A percentile compares a stretch with the other conserved stretches of the same genome.
Evolutionary conservation across 2,329 filamentous ascomycete species (phyloP).

Genomic region (Fusarium continuum): DNA sequence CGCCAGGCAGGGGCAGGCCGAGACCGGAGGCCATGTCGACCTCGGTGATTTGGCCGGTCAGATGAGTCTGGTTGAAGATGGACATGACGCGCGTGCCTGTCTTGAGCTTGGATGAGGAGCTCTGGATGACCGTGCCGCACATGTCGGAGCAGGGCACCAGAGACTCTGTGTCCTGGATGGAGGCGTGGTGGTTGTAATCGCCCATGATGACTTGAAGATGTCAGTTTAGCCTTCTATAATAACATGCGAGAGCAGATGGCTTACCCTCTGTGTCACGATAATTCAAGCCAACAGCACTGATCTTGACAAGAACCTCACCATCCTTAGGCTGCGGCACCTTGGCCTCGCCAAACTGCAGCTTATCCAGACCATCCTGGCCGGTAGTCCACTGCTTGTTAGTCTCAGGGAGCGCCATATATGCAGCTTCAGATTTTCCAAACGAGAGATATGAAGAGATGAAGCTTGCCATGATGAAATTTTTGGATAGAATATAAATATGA

Average conservation of each 20-base stretch:
- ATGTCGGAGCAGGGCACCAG: constrained; percentile 76
- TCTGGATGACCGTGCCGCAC: constrained; percentile 66
- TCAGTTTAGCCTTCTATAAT: not conserved
- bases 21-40: constrained; percentile 65
- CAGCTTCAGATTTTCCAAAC: constrained; percentile 26
- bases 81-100: constrained; percentile 72
- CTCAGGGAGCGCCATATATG: constrained; percentile 30
- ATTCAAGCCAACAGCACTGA: constrained; percentile 59
- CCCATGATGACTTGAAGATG: constrained; percentile 65
- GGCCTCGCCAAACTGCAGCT: constrained; percentile 56
- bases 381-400: constrained; percentile 63
- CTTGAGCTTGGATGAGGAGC: constrained; percentile 55
- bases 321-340: constrained; percentile 58
- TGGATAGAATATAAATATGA: too few species aligned
- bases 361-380: constrained; percentile 63
- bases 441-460: constrained; percentile 38
- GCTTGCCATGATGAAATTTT: constrained; percentile 28
- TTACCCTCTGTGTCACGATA: constrained; percentile 60
- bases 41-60: constrained; percentile 67
- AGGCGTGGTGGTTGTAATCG: constrained; percentile 72
- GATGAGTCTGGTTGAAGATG: constrained; percentile 67
- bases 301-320: constrained; percentile 62
- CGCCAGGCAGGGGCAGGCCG: constrained; percentile 67
- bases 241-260: not conserved
- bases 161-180: constrained; percentile 51